Base-by-base conservation (phyloP, 352 stramenopile genomes). In the Globisporangium perplexum region DNA sequence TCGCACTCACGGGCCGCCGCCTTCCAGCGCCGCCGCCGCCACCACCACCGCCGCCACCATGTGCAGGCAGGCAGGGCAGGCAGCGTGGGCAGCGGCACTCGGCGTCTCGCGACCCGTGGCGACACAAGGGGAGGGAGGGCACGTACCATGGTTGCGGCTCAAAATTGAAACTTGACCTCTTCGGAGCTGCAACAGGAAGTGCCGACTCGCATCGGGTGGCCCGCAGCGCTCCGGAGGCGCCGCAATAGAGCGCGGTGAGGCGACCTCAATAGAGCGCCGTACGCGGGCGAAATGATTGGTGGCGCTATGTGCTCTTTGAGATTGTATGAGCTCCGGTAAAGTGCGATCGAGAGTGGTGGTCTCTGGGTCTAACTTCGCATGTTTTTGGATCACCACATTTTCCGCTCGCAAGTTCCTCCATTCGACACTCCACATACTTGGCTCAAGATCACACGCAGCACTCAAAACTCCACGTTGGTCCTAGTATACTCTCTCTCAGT, bases 111-210 rank as follows among this genome's bases (percentile, higher is more conserved):
- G 30, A 5, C 33, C 33, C 47, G 28, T 52, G 30, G 47, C 47
- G 47, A 52, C 31, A 49, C 17, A 49, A 20, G 26, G 44, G 47
- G 53, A 59, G 17, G 45, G 30, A 59, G 50, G 54, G 33, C 47
- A 77, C 80, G 63, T 88, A 91, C 80, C 80, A 91, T 90, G 74
- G 86, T 91, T 80, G 68, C 78, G 71, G 77, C 76, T 87, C 86
- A 82, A 82, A 86, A 86, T 84, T 84, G 72, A 84, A 86, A 86
- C 72, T 88, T 91, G 76, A 80, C 80, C 41, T 23, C 41, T 23
- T 46, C 41, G 7, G 77, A 82, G 74, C 72, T 72, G 76, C 76
- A 90, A 86, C 74, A 77, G 79, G 76, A 90, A 70, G 86, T 74
- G 62, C 54, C 65, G 60, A 36, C 23, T 30, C 10, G 28, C 38